Evolutionary conservation across 495 filamentous ascomycete species (phyloP).

Genomic region (Terfezia boudieri): DNA sequence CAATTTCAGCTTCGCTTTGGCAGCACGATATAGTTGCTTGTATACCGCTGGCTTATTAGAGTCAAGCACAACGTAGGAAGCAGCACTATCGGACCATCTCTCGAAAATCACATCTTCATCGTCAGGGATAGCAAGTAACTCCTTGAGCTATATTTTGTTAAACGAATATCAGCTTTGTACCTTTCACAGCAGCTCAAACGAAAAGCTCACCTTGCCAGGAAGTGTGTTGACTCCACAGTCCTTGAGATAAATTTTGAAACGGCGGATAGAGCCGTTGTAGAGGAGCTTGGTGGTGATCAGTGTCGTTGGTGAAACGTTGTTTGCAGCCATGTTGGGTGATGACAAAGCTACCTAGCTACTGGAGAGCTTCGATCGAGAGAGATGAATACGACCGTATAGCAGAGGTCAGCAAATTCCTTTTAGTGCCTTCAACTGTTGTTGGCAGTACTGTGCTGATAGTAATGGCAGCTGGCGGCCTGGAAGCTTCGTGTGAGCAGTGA

Average conservation of each 20-base stretch:
- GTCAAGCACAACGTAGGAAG: slow-evolving; percentile 57
- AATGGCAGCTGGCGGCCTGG: too few relatives aligned
- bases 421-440: neutral
- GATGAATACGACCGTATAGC: neutral
- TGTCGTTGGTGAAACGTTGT: slow-evolving; percentile 42
- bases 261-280: slow-evolving; percentile 45
- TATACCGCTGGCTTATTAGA: slow-evolving; percentile 57
- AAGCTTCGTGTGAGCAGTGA: too few relatives aligned
- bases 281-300: slow-evolving; percentile 69
- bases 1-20: slow-evolving; percentile 96
- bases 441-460: too few relatives aligned
- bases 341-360: neutral
- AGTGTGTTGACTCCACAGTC: slow-evolving; percentile 60
- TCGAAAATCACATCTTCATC: slow-evolving; percentile 56
- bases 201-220: slow-evolving; percentile 58
- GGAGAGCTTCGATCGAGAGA: too few relatives aligned
- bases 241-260: slow-evolving; percentile 73
- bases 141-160: slow-evolving; percentile 38
- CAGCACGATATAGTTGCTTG: slow-evolving; percentile 90
- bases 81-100: slow-evolving; percentile 88
- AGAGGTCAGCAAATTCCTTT: neutral
- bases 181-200: neutral
- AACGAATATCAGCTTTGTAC: neutral
- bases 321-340: slow-evolving; percentile 1
- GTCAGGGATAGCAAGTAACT: slow-evolving; percentile 44